Conservation (phyloP, 306 rosid species). For the Betula pendula region DNA sequence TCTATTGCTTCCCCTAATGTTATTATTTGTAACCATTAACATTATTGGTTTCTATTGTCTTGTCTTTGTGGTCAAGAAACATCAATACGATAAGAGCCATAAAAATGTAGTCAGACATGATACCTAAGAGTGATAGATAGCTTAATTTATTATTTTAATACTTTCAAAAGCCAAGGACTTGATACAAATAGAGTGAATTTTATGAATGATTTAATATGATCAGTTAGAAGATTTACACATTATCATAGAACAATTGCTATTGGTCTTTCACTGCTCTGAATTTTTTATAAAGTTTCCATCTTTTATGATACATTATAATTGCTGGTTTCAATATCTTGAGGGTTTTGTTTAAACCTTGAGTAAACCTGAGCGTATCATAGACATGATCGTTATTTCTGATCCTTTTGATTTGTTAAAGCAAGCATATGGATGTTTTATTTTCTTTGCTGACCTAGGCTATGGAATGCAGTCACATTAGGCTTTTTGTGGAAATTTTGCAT, state of each 20-base stretch:
- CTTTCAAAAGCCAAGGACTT: too few species aligned
- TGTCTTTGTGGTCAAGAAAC: not conserved
- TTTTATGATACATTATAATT: not conserved
- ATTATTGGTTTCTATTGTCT: too few species aligned
- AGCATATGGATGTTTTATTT: not conserved
- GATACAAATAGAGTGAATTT: not conserved
- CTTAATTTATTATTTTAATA: too few species aligned
- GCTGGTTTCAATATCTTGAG: not conserved
- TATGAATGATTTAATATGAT: not conserved
- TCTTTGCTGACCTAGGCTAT: not conserved
- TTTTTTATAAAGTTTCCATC: not conserved
- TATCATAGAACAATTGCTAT: not conserved
- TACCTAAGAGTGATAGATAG: not conserved
- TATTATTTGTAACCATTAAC: too few species aligned
- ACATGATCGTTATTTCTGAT: not conserved
- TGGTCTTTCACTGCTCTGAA: not conserved
- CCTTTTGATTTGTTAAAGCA: not conserved
- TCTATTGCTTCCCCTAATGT: too few species aligned
- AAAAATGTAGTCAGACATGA: not conserved
- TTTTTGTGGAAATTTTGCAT: not conserved
- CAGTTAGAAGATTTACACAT: not conserved
- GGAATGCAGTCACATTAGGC: not conserved
- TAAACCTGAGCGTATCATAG: not conserved
- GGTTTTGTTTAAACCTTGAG: not conserved
- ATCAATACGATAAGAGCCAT: not conserved